Evolutionary conservation across 2,329 filamentous ascomycete genomes (phyloP).

Genomic region (Juglanconis juglandina): DNA sequence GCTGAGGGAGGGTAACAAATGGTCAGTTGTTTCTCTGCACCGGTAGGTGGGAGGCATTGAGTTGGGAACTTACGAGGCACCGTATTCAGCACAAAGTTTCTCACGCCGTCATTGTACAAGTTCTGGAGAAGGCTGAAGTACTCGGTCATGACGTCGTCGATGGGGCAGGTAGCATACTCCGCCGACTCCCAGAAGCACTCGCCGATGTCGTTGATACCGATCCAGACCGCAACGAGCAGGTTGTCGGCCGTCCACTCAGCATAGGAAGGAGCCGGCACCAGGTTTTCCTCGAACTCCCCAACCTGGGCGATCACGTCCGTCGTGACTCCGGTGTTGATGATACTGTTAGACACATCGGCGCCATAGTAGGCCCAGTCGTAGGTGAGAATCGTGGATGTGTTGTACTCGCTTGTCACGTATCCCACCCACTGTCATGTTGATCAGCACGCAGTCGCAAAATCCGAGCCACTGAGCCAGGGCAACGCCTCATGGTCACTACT

Average conservation of each 20-base stretch:
- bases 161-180: slow-evolving; percentile 8
- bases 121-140: slow-evolving; percentile 15
- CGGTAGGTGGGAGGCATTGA: not conserved
- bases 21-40: not conserved
- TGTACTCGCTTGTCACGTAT: slow-evolving; percentile 13
- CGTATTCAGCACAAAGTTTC: slow-evolving; percentile 15
- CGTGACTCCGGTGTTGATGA: slow-evolving; percentile 18
- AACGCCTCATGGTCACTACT: not conserved
- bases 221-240: slow-evolving; percentile 17
- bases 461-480: no score
- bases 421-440: slow-evolving; percentile 9
- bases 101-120: slow-evolving; percentile 15
- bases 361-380: slow-evolving; percentile 17
- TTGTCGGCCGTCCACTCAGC: slow-evolving; percentile 15
- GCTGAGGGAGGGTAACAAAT: not conserved
- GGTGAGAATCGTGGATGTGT: slow-evolving; percentile 14
- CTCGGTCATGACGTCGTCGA: slow-evolving; percentile 13
- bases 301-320: slow-evolving; percentile 16
- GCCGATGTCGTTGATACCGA: slow-evolving; percentile 17
- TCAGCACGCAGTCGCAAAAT: not conserved
- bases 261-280: slow-evolving; percentile 13
- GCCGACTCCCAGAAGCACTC: slow-evolving; percentile 16
- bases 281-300: slow-evolving; percentile 9
- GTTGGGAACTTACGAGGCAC: slow-evolving; percentile 9
- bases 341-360: slow-evolving; percentile 14